A percentile compares a stretch with the other conserved stretches of the same genome.
Evolutionary conservation across 2,329 filamentous ascomycete species (phyloP).

Genomic region (Penicillium aurantiogriseum): DNA sequence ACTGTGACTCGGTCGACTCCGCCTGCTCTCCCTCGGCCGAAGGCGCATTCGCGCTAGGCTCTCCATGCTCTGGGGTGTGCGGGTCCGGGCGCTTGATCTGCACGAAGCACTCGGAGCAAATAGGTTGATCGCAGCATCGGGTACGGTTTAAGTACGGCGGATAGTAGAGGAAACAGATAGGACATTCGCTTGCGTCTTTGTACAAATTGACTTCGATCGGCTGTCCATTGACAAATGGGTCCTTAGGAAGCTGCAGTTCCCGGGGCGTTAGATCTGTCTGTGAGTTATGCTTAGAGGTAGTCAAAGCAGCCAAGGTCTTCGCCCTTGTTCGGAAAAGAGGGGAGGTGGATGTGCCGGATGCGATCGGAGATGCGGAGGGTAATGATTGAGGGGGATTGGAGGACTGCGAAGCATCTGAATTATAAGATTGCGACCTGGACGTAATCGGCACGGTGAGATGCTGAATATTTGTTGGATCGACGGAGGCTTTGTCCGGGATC

Average conservation of each 20-base stretch:
- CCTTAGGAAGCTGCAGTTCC: conserved; percentile 75
- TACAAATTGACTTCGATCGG: conserved; percentile 90
- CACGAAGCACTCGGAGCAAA: conserved; percentile 98
- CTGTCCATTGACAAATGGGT: conserved; percentile 91
- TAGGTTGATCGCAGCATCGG: conserved; percentile 90
- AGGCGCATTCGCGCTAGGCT: conserved; percentile 43
- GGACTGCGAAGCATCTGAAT: conserved; percentile 68
- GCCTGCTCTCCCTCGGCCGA: conserved; percentile 35
- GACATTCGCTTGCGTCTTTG: conserved; percentile 85
- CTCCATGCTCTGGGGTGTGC: conserved; percentile 76
- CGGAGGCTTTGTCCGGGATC: conserved; percentile 50
- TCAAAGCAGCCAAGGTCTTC: conserved; percentile 81
- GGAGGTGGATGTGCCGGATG: conserved; percentile 49
- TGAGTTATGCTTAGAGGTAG: conserved; percentile 73
- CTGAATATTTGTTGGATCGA: conserved; percentile 61
- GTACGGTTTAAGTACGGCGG: conserved; percentile 93
- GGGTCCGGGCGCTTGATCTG: conserved; percentile 96
- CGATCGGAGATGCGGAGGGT: conserved; percentile 58
- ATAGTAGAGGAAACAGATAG: conserved; percentile 95
- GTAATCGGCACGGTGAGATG: conserved; percentile 77
- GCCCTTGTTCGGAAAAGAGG: conserved; percentile 76
- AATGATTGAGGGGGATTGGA: conserved; percentile 64
- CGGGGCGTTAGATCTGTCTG: conserved; percentile 70
- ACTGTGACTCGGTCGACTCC: conserved; percentile 54
- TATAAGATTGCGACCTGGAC: conserved; percentile 71